These are phyloP conservation scores for Conringia planisiliqua DNA, from an alignment of 345 rosid genomes.

Conservation along the genomic window DNA sequence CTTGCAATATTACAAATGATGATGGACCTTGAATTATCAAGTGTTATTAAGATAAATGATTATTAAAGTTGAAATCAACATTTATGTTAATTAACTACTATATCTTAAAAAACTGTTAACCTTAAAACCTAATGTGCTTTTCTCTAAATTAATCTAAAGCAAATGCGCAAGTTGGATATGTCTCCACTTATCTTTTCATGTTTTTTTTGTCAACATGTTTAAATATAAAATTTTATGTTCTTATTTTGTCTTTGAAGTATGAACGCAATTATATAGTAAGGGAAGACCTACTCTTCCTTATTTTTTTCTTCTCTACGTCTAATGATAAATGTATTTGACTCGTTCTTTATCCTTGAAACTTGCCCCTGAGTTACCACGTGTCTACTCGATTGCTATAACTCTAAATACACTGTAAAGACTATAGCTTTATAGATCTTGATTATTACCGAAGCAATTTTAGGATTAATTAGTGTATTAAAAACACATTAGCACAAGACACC, in stretches of 20 bases:
- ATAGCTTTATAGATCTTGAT: neutral
- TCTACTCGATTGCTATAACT: conserved; percentile 4
- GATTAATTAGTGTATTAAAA: neutral
- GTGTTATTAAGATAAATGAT: conserved; percentile 21
- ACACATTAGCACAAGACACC: conserved; percentile 8
- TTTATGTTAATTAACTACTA: conserved; percentile 5
- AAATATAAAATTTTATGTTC: neutral
- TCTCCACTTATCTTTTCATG: conserved; percentile 34
- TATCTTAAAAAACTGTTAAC: conserved; percentile 15
- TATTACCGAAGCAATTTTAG: conserved; percentile 8
- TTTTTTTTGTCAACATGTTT: conserved; percentile 28
- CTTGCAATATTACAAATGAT: conserved; percentile 35
- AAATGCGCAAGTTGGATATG: conserved; percentile 36
- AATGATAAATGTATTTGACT: conserved; percentile 23
- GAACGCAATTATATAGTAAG: conserved; percentile 19
- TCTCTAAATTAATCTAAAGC: conserved; percentile 15
- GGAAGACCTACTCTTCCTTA: conserved; percentile 6
- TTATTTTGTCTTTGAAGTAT: conserved; percentile 20
- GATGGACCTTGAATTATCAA: conserved; percentile 29
- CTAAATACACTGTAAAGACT: neutral
- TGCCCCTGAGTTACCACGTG: conserved; percentile 35
- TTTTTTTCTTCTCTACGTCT: neutral
- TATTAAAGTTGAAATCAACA: conserved; percentile 28
- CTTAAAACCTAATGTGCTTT: conserved; percentile 37
- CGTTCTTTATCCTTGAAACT: conserved; percentile 21